phyloP scores from a whole-genome alignment of 75 land plant species.

The Isoetes taiwanensis region DNA sequence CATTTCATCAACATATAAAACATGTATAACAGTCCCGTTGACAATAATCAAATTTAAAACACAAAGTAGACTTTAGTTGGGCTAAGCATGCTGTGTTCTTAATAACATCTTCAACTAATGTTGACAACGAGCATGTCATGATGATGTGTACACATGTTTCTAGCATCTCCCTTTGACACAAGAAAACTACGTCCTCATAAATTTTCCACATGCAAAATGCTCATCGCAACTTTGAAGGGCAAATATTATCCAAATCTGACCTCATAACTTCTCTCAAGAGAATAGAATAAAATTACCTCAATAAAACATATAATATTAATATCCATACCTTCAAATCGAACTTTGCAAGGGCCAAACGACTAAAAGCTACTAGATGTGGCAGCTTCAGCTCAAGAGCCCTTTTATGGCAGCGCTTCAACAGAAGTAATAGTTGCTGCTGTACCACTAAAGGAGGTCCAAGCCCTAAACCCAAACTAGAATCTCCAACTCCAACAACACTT shows the following conservation, averaged over 20 bases:
- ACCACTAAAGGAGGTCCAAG: conserved; percentile 40
- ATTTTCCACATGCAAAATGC: not conserved
- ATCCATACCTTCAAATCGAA: conserved; percentile 54
- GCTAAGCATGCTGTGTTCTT: no score
- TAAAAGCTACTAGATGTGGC: conserved; percentile 54
- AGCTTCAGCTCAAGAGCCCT: conserved; percentile 61
- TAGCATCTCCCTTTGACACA: not conserved
- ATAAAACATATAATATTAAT: not conserved
- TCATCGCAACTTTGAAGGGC: no score
- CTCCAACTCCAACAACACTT: conserved; percentile 28
- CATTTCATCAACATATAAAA: no score
- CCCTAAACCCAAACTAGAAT: conserved; percentile 28
- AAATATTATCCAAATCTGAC: no score
- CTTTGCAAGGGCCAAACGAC: conserved; percentile 79
- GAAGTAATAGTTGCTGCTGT: conserved; percentile 62
- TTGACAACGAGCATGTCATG: no score
- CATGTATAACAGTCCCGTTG: no score
- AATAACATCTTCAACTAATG: no score
- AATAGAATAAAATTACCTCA: not conserved
- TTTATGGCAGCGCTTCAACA: conserved; percentile 46
- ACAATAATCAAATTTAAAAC: no score
- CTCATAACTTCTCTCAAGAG: not conserved
- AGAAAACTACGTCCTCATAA: not conserved
- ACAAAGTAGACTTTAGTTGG: no score
- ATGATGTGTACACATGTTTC: not conserved